A percentile compares a stretch with the other conserved stretches of the same genome.
Conservation (phyloP, 2,329 filamentous ascomycete genomes). For the Grosmannia huntii region DNA sequence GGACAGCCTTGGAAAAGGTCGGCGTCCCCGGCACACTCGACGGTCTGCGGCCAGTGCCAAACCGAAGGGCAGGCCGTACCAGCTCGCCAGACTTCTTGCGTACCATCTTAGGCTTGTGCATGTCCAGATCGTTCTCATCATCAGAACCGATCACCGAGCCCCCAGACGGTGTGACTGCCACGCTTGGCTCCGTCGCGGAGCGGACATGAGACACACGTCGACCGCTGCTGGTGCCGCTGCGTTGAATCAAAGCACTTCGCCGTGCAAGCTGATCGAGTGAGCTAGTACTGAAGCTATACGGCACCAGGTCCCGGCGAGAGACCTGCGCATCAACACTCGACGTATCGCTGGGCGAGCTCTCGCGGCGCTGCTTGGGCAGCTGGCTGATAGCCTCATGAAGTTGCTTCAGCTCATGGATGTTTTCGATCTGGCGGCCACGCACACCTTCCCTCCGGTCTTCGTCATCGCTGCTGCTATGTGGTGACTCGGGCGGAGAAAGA, state of each 20-base stretch:
- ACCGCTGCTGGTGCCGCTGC: slow-evolving; percentile 32
- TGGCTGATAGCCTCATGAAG: slow-evolving; percentile 73
- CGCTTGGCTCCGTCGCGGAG: slow-evolving; percentile 41
- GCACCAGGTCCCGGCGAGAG: slow-evolving; percentile 24
- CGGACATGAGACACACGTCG: slow-evolving; percentile 37
- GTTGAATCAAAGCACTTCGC: slow-evolving; percentile 21
- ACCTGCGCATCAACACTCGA: slow-evolving; percentile 24
- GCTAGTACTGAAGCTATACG: slow-evolving; percentile 35
- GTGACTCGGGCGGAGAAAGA: slow-evolving; percentile 83
- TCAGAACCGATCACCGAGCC: slow-evolving; percentile 42
- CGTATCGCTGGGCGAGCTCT: slow-evolving; percentile 37
- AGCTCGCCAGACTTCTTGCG: slow-evolving; percentile 97
- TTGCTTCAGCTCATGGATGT: slow-evolving; percentile 51
- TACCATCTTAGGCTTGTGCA: slow-evolving; percentile 85
- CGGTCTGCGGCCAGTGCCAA: slow-evolving; percentile 65
- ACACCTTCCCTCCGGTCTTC: slow-evolving; percentile 22
- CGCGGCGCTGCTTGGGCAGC: slow-evolving; percentile 55
- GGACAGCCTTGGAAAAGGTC: slow-evolving; percentile 91
- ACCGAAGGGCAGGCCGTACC: slow-evolving; percentile 79
- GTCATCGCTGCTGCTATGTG: slow-evolving; percentile 71
- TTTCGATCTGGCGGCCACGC: slow-evolving; percentile 36
- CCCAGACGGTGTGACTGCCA: slow-evolving; percentile 30
- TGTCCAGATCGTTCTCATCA: slow-evolving; percentile 50
- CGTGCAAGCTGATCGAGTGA: slow-evolving; percentile 29
- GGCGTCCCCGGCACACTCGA: slow-evolving; percentile 97